Percentiles rank a stretch among this genome's conserved stretches.
Evolutionary conservation across 139 green algal genomes (phyloP).

Genomic region (Coelastrella sp.): DNA sequence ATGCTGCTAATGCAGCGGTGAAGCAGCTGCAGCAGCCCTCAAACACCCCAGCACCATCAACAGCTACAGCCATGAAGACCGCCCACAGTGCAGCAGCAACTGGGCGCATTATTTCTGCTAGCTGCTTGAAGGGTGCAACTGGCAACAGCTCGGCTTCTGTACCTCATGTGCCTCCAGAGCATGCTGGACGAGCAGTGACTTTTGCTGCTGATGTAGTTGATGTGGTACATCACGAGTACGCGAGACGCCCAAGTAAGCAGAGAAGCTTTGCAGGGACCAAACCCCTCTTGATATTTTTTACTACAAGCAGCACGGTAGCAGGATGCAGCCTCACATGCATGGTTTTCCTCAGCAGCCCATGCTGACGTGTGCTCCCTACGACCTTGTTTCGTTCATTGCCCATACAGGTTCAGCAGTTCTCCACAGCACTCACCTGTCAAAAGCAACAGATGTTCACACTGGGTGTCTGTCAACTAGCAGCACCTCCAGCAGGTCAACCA

Average conservation of each 20-base stretch:
- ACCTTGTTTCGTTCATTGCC: too few relatives aligned
- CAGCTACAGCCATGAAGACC: constrained; percentile 9
- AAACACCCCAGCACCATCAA: not conserved
- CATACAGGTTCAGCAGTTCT: not conserved
- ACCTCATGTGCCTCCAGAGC: not conserved
- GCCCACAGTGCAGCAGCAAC: not conserved
- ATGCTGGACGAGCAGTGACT: constrained; percentile 9
- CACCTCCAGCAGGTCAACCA: constrained; percentile 29
- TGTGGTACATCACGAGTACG: not conserved
- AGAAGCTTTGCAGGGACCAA: not conserved
- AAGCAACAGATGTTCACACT: not conserved
- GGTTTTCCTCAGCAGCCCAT: too few relatives aligned
- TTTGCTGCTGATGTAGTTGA: constrained; percentile 38
- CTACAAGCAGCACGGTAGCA: too few relatives aligned
- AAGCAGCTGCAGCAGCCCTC: not conserved
- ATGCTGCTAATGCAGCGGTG: constrained; percentile 16
- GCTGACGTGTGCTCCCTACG: too few relatives aligned
- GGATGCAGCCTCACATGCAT: too few relatives aligned
- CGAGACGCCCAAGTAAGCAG: not conserved
- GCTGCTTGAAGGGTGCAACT: constrained; percentile 30
- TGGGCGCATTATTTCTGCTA: not conserved
- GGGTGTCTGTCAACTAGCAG: constrained; percentile 34
- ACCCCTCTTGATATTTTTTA: too few relatives aligned
- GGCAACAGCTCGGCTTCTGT: not conserved
- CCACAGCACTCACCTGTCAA: not conserved